Percentiles rank a stretch among this genome's conserved stretches.
These are phyloP conservation scores for Nakaseomyces sp. DNA, from an alignment of 1,139 yeast species.

Conservation along the genomic window DNA sequence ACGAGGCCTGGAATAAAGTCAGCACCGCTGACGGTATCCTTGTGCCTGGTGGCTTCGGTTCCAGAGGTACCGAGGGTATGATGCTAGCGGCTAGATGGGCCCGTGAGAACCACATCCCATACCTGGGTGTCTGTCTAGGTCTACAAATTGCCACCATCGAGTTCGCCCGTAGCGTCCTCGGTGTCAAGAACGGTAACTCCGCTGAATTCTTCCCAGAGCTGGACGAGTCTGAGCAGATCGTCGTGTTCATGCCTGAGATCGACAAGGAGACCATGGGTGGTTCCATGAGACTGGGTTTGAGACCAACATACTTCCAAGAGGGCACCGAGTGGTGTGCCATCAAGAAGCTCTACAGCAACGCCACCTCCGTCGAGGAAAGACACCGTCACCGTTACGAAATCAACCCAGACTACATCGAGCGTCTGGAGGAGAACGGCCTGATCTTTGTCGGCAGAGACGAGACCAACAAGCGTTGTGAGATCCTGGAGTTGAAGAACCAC, in stretches of 20 bases:
- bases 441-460: slow-evolving; percentile 92
- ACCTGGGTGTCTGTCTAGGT: slow-evolving; percentile 94
- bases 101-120: slow-evolving; percentile 87
- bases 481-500: slow-evolving; percentile 68
- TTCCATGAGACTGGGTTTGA: slow-evolving; percentile 95
- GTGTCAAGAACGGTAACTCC: slow-evolving; percentile 62
- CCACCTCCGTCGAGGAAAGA: slow-evolving; percentile 71
- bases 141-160: slow-evolving; percentile 96
- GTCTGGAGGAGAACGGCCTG: slow-evolving; percentile 70
- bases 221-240: slow-evolving; percentile 61
- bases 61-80: slow-evolving; percentile 98
- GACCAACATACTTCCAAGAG: slow-evolving; percentile 74
- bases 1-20: slow-evolving; percentile 90
- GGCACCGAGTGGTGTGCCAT: slow-evolving; percentile 64
- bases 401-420: slow-evolving; percentile 68
- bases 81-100: slow-evolving; percentile 95
- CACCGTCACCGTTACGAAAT: slow-evolving; percentile 98
- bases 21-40: slow-evolving; percentile 95
- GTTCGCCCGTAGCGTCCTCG: slow-evolving; percentile 74
- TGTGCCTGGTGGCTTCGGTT: slow-evolving; percentile 98
- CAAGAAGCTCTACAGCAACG: slow-evolving; percentile 72
- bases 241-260: slow-evolving; percentile 97
- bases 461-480: slow-evolving; percentile 84
- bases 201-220: slow-evolving; percentile 64
- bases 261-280: slow-evolving; percentile 96